Evolutionary conservation across 768 basidiomycete genomes (phyloP).

Genomic region (Trametes cinnabarina): DNA sequence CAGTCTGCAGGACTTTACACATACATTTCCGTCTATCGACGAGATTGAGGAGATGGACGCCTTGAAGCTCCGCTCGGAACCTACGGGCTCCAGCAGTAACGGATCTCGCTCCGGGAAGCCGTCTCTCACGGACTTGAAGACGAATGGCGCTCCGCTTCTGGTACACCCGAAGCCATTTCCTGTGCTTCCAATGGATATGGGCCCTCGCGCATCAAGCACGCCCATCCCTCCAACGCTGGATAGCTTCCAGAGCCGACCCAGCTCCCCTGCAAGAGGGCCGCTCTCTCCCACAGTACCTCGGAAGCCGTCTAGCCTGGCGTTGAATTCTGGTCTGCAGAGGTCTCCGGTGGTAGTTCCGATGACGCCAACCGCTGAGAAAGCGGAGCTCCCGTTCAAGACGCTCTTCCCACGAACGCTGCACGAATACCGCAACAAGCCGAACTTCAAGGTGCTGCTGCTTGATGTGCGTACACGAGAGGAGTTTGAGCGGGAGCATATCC

Average conservation of each 20-base stretch:
- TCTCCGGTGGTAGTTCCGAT: conserved; percentile 33
- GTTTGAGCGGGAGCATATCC: conserved; percentile 74
- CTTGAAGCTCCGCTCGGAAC: conserved; percentile 49
- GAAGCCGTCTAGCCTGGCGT: conserved; percentile 42
- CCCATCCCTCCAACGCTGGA: conserved; percentile 60
- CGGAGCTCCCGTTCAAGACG: conserved; percentile 57
- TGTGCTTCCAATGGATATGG: conserved; percentile 43
- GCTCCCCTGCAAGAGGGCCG: conserved; percentile 41
- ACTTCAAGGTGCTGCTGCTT: conserved; percentile 66
- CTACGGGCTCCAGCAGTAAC: conserved; percentile 35
- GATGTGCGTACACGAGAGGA: conserved; percentile 81
- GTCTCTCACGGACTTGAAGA: conserved; percentile 9
- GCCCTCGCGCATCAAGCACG: conserved; percentile 65
- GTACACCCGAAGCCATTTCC: conserved; percentile 37
- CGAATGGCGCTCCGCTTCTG: conserved; percentile 14
- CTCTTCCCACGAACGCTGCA: conserved; percentile 59
- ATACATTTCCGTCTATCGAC: conserved; percentile 74
- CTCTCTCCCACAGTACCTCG: conserved; percentile 41
- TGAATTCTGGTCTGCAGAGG: conserved; percentile 35
- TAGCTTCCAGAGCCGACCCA: conserved; percentile 59
- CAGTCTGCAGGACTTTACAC: conserved; percentile 56
- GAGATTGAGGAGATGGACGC: conserved; percentile 61
- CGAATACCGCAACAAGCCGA: conserved; percentile 50
- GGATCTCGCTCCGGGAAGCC: conserved; percentile 25
- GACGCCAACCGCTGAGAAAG: conserved; percentile 33